These are phyloP conservation scores for Verbascum thapsus DNA, from an alignment of 257 asterid genomes.

Conservation along the genomic window DNA sequence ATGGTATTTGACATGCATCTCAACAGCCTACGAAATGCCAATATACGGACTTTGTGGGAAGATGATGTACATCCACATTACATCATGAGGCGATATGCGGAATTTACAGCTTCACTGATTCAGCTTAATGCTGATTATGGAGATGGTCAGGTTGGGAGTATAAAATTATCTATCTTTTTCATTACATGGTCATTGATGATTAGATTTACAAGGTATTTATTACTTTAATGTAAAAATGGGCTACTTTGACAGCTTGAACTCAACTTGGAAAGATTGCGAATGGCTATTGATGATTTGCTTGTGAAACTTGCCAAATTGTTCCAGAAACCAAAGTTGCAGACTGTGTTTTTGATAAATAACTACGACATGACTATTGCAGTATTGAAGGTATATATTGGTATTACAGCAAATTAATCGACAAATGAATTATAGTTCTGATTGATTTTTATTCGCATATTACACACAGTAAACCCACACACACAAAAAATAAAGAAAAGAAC, in stretches of 20 bases:
- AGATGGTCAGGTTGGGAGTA: conserved; percentile 89
- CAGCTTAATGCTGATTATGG: conserved; percentile 92
- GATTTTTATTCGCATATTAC: conserved; percentile 9
- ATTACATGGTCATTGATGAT: conserved; percentile 22
- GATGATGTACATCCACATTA: conserved; percentile 99
- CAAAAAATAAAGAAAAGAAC: too few species aligned
- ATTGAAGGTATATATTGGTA: conserved; percentile 89
- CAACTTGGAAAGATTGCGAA: conserved; percentile 91
- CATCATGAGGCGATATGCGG: conserved; percentile 98
- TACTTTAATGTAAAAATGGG: conserved; percentile 24
- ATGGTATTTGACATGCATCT: conserved; percentile 98
- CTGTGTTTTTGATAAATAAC: conserved; percentile 90
- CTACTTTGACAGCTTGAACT: conserved; percentile 73
- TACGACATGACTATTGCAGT: conserved; percentile 96
- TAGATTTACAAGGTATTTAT: conserved; percentile 19
- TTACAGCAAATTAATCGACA: conserved; percentile 14
- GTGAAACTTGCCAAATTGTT: conserved; percentile 84
- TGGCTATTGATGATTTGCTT: conserved; percentile 94
- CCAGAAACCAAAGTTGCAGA: conserved; percentile 76
- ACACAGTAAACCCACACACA: not conserved
- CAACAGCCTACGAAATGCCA: conserved; percentile 87
- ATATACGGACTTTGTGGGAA: conserved; percentile 85
- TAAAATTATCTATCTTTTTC: conserved; percentile 22
- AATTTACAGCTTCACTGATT: conserved; percentile 91
- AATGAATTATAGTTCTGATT: conserved; percentile 8